Percentiles rank a stretch among this genome's conserved stretches.
phyloP scores from a whole-genome alignment of 2,329 filamentous ascomycete species.

The Dactylellina leptospora region DNA sequence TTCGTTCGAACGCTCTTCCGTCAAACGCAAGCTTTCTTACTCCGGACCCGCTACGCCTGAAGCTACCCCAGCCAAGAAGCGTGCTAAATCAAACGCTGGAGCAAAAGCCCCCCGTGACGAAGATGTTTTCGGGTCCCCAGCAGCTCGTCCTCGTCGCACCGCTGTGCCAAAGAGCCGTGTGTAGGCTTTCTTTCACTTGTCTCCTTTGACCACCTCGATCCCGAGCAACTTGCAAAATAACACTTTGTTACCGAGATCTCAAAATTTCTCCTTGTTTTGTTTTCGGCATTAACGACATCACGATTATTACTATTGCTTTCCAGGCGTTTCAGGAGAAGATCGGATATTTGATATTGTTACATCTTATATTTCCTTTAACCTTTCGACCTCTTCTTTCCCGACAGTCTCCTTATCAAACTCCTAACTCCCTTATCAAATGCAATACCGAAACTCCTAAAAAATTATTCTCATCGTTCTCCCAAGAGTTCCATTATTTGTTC shows the following conservation, averaged over 20 bases:
- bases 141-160: constrained; percentile 32
- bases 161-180: constrained; percentile 25
- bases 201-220: too few species aligned
- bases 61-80: constrained; percentile 49
- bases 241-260: too few species aligned
- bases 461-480: constrained; percentile 7
- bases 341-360: constrained; percentile 25
- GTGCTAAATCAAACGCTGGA: constrained; percentile 19
- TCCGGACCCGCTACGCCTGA: constrained; percentile 41
- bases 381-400: not conserved
- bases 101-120: constrained; percentile 16
- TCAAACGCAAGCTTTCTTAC: constrained; percentile 48
- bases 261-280: constrained; percentile 10
- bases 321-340: constrained; percentile 41
- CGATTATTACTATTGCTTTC: constrained; percentile 24
- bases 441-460: constrained; percentile 23
- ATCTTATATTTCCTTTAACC: not conserved
- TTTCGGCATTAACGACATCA: constrained; percentile 31
- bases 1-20: constrained; percentile 13
- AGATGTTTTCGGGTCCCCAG: constrained; percentile 14
- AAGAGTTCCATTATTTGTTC: constrained; percentile 27
- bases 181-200: constrained; percentile 19
- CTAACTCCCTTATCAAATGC: constrained; percentile 7
- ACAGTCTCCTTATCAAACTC: not conserved
- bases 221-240: too few species aligned